Evolutionary conservation across 2,329 filamentous ascomycete genomes (phyloP).

Genomic region (Talaromyces sp.): DNA sequence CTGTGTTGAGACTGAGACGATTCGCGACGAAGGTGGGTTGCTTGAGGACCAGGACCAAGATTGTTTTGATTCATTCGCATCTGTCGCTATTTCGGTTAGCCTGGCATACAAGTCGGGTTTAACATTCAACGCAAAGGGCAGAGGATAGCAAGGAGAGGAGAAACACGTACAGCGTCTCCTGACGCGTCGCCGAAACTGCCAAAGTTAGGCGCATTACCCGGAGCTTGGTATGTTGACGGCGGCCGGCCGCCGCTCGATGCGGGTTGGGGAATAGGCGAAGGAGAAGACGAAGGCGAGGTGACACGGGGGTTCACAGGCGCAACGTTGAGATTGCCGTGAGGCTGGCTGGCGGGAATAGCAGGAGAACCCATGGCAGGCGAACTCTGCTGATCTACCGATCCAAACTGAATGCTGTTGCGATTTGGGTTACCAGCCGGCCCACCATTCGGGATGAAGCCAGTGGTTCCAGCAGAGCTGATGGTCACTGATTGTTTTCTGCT

Average conservation of each 20-base stretch:
- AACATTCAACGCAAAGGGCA: background rate
- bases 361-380: slow-evolving; percentile 63
- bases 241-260: slow-evolving; percentile 78
- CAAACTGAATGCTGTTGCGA: slow-evolving; percentile 70
- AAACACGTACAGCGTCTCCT: slow-evolving; percentile 48
- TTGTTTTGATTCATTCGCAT: slow-evolving; percentile 65
- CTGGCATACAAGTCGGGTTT: slow-evolving; percentile 17
- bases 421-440: slow-evolving; percentile 53
- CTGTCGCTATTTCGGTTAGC: slow-evolving; percentile 53
- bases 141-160: slow-evolving; percentile 23
- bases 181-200: slow-evolving; percentile 70
- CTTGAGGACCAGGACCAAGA: slow-evolving; percentile 59
- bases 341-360: slow-evolving; percentile 44
- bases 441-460: slow-evolving; percentile 73
- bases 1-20: slow-evolving; percentile 80
- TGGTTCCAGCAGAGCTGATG: slow-evolving; percentile 79
- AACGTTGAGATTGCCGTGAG: slow-evolving; percentile 41
- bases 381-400: slow-evolving; percentile 64
- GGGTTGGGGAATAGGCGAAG: slow-evolving; percentile 88
- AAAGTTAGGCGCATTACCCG: slow-evolving; percentile 70
- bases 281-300: slow-evolving; percentile 80
- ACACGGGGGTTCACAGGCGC: slow-evolving; percentile 66
- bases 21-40: slow-evolving; percentile 78
- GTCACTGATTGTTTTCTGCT: slow-evolving; percentile 84
- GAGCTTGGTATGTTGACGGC: slow-evolving; percentile 68